Conservation (phyloP, 352 stramenopile species). For the Pythium oligandrum region DNA sequence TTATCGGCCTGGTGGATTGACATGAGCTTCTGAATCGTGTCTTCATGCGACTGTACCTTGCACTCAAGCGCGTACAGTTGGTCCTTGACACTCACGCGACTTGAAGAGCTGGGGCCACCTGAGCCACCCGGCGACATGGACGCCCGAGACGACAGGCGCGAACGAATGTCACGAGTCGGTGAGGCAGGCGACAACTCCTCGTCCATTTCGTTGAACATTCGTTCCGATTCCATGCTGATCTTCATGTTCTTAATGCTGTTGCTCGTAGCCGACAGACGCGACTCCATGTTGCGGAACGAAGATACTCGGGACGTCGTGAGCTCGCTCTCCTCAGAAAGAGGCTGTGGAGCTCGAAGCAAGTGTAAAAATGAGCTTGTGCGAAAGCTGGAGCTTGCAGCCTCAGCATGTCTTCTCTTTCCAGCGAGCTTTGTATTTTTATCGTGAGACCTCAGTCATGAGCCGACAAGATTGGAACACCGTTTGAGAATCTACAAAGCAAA, state of each 20-base stretch:
- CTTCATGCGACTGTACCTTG: conserved; percentile 75
- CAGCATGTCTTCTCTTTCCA: too few relatives aligned
- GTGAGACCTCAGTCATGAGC: too few relatives aligned
- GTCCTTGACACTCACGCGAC: conserved; percentile 71
- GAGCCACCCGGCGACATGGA: conserved; percentile 41
- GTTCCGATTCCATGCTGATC: conserved; percentile 76
- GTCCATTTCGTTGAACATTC: conserved; percentile 76
- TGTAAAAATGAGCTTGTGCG: too few relatives aligned
- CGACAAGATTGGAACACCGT: too few relatives aligned
- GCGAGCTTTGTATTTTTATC: too few relatives aligned
- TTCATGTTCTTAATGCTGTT: conserved; percentile 81
- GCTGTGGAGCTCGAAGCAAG: too few relatives aligned
- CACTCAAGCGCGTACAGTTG: conserved; percentile 74
- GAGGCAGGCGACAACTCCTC: conserved; percentile 58
- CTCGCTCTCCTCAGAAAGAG: too few relatives aligned
- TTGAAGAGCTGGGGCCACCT: conserved; percentile 4
- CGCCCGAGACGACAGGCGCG: conserved; percentile 43
- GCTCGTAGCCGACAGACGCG: conserved; percentile 43
- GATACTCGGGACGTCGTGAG: conserved; percentile 4
- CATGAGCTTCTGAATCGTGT: conserved; percentile 83
- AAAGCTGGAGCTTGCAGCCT: too few relatives aligned
- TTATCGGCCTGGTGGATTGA: conserved; percentile 80
- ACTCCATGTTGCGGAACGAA: conserved; percentile 39
- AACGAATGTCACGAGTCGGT: conserved; percentile 49
- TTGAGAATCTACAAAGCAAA: too few relatives aligned